These are phyloP conservation scores for Kernera saxatilis DNA, from an alignment of 345 rosid species.

Conservation along the genomic window DNA sequence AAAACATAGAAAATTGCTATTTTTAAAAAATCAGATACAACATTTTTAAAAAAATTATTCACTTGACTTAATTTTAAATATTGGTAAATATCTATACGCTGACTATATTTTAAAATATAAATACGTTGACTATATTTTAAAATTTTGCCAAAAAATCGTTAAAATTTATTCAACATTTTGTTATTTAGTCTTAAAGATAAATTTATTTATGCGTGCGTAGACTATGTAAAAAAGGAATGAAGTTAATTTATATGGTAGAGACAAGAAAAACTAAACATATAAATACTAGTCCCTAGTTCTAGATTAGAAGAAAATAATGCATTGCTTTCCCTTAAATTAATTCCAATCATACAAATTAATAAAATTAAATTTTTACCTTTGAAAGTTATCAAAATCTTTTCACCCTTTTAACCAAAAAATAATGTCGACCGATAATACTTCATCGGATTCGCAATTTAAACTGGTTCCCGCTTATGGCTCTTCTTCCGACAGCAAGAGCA, in stretches of 20 bases:
- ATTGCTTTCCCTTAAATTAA: neutral
- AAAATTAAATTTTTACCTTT: neutral
- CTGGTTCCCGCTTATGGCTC: slow-evolving; percentile 29
- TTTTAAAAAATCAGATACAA: too few species aligned
- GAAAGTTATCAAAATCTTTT: neutral
- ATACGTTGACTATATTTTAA: neutral
- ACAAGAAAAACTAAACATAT: neutral
- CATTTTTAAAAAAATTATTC: neutral
- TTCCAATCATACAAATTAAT: neutral
- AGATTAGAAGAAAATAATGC: neutral
- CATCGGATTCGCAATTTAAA: slow-evolving; percentile 1
- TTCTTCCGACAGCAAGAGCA: slow-evolving; percentile 8
- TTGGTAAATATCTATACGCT: neutral
- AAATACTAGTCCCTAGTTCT: neutral
- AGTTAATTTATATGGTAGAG: neutral
- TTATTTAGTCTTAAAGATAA: too few species aligned
- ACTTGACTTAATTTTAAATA: neutral
- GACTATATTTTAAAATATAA: neutral
- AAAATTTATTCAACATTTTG: neutral
- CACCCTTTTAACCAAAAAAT: neutral
- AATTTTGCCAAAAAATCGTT: neutral
- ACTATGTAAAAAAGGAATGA: neutral
- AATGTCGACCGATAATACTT: slow-evolving; percentile 7
- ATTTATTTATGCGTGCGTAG: neutral
- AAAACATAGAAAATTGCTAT: too few species aligned